Evolutionary conservation across 1,284 basidiomycete species (phyloP), one percentile per base, ranked within the genome.

Genomic region (Austropuccinia psidii): DNA sequence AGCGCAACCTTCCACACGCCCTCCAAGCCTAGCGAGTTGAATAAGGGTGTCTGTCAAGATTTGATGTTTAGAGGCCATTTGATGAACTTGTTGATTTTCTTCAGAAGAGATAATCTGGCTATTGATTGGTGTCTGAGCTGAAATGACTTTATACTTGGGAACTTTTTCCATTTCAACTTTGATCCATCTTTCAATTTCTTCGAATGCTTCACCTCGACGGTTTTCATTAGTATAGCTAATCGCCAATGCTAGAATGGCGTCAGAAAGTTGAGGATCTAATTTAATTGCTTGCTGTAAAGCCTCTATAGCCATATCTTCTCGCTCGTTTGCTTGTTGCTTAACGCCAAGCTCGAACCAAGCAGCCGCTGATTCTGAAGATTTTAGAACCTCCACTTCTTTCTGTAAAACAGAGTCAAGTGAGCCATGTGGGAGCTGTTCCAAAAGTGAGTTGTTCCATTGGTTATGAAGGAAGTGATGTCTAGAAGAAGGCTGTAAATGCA

Each of bases 281-380:
- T 90, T 87, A 57, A 93, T 83, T 1, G 93, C 89, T 75, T 88
- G 88, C 49, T 86, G 84, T 29, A 99, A 85, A 0, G 95, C 96
- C 58, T 88, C 85, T 64, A 98, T 87, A 5, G 95, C 96, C 78
- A 92, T 89, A 27, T 87, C 85, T 82, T 99, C 95, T 27, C 94
- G 88, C 81, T 99, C 95, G 80, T 96, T 97, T 82, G 97, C 95
- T 82, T 99, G 95, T 80, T 98, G 96, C 82, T 93, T 95, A 57
- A 99, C 88, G 31, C 96, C 95, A 55, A 98, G 87, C 74, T 90
- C 87, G 79, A 87, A 93, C 95, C 95, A 99, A 7, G 89, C 89
- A 43, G 82, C 78, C 0, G 90, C 88, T 76, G 90, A 86, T 0
- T 81, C 83, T 45, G 89, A 88, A 77, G 93, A 86, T 50, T 85